phyloP scores from a whole-genome alignment of 2,329 filamentous ascomycete species.

The Trichoderma koningii region DNA sequence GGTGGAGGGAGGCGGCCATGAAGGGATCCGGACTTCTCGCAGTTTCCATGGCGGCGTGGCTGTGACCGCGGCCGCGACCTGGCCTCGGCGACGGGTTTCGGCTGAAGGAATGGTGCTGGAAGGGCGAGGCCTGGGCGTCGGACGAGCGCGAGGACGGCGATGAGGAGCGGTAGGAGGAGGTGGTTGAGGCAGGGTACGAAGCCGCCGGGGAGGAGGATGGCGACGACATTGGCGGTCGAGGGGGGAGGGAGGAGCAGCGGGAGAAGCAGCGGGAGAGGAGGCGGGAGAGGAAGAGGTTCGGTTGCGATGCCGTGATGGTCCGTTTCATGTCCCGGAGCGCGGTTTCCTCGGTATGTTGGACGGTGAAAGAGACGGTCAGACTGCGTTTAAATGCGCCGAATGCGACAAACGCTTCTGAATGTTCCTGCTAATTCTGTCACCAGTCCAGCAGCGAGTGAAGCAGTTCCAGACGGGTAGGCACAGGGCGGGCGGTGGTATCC shows the following conservation, averaged over 20 bases:
- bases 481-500: neutral
- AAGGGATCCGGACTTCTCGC: neutral
- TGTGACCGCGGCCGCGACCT: neutral
- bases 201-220: conserved; percentile 17
- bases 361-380: neutral
- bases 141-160: conserved; percentile 15
- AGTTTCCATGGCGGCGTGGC: conserved; percentile 8
- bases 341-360: neutral
- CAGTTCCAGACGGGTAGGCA: conserved; percentile 7
- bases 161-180: conserved; percentile 24
- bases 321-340: conserved; percentile 24
- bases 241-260: neutral
- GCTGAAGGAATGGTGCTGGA: neutral
- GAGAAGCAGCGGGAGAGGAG: conserved; percentile 13
- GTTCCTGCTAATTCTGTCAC: too few species aligned
- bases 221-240: conserved; percentile 15
- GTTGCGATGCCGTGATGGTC: conserved; percentile 25
- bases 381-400: too few species aligned
- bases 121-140: neutral
- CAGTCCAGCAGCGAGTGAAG: neutral
- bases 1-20: conserved; percentile 14
- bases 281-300: conserved; percentile 16
- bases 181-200: conserved; percentile 18
- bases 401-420: too few species aligned
- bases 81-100: neutral